Evolutionary conservation across 352 stramenopile genomes (phyloP).

Genomic region (Globisporangium recalcitrans): DNA sequence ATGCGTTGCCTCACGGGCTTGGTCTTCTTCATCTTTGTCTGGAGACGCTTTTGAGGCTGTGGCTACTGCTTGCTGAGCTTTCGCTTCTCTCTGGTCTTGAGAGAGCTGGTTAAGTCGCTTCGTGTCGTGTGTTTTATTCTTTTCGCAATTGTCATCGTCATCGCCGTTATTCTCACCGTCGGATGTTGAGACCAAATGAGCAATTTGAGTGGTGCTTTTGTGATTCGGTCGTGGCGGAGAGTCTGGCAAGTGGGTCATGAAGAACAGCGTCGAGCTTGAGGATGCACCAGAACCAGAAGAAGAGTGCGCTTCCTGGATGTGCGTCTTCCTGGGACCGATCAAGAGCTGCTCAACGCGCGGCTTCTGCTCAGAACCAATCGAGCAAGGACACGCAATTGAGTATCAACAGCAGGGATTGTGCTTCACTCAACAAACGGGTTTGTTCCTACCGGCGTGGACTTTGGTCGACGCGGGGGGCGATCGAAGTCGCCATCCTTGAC

Average conservation of each 20-base stretch:
- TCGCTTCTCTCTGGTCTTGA: no score
- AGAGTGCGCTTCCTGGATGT: slow-evolving; percentile 11
- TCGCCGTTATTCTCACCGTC: background rate
- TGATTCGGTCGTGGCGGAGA: slow-evolving; percentile 30
- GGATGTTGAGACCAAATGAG: background rate
- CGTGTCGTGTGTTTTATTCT: no score
- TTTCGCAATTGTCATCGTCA: no score
- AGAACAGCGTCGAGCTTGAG: slow-evolving; percentile 13
- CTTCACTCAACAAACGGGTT: background rate
- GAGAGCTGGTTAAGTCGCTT: no score
- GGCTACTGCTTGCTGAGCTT: no score
- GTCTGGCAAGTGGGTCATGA: slow-evolving; percentile 50
- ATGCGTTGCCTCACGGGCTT: no score
- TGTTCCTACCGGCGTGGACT: slow-evolving; percentile 31
- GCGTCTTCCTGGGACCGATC: slow-evolving; percentile 21
- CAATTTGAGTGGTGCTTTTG: background rate
- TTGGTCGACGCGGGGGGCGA: slow-evolving; percentile 22
- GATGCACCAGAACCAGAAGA: background rate
- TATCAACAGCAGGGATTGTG: background rate
- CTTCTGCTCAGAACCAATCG: slow-evolving; percentile 29
- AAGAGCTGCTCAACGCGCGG: slow-evolving; percentile 36
- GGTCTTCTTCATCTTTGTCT: no score
- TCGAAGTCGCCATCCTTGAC: background rate
- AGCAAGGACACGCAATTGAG: background rate
- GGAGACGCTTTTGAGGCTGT: no score